These are phyloP conservation scores for Mycena sp. DNA, from an alignment of 1,284 basidiomycete genomes.

Conservation along the genomic window DNA sequence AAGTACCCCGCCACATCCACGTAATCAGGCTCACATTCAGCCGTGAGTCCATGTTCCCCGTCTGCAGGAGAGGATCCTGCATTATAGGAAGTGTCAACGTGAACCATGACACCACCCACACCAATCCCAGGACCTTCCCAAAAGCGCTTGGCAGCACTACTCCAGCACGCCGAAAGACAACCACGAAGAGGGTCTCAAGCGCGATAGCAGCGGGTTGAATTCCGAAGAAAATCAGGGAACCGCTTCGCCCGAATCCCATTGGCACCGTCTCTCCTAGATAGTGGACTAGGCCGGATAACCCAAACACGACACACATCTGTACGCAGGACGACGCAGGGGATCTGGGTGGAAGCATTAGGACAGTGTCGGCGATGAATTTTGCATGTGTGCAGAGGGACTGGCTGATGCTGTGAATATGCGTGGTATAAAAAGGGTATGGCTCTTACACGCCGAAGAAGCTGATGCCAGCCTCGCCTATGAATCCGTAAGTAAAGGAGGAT, in stretches of 20 bases:
- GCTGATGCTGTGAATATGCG: background rate
- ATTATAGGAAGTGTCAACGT: slow-evolving; percentile 29
- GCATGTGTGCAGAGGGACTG: slow-evolving; percentile 24
- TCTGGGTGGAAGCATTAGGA: slow-evolving; percentile 15
- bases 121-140: slow-evolving; percentile 1
- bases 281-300: slow-evolving; percentile 31
- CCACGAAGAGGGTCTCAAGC: slow-evolving; percentile 17
- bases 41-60: slow-evolving; percentile 22
- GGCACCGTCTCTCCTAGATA: slow-evolving; percentile 24
- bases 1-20: slow-evolving; percentile 10
- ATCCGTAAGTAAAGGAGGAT: background rate
- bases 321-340: slow-evolving; percentile 14
- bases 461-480: slow-evolving; percentile 31
- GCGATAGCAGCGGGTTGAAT: slow-evolving; percentile 31
- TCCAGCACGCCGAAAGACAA: background rate
- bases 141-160: background rate
- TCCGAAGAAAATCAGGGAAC: slow-evolving; percentile 31
- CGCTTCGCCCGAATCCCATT: slow-evolving; percentile 14
- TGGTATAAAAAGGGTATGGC: background rate
- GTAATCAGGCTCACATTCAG: slow-evolving; percentile 19
- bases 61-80: slow-evolving; percentile 29
- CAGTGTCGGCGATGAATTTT: background rate
- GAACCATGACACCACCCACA: slow-evolving; percentile 30
- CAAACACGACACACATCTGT: slow-evolving; percentile 14
- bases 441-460: slow-evolving; percentile 29